Evolutionary conservation across 352 stramenopile species (phyloP), one percentile per base, ranked within the genome.

Genomic region (Globisporangium iwayamae): DNA sequence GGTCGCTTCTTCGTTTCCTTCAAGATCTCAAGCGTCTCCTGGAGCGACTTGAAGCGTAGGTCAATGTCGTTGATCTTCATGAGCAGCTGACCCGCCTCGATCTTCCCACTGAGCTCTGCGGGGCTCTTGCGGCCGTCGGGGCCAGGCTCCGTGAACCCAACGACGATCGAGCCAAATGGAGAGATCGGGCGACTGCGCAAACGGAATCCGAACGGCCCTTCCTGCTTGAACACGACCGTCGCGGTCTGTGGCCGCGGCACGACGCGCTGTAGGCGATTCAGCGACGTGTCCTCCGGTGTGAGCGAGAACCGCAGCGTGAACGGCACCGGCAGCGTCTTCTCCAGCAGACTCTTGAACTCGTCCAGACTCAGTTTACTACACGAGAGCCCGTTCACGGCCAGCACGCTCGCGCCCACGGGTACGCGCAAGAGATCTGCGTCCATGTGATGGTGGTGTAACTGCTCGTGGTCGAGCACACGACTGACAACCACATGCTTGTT

Each of bases 351-450:
- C 55, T 67, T 67, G 43, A 95, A 74, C 56, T 95, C 86, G 18
- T 86, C 79, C 9, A 91, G 71, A 20, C 75, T 93, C 50, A 95
- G 61, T 47, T 91, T 90, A 46, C 72, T 80, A 63, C 81, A 91
- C 30, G 79, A 83, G 2, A 92, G 63, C 11, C 86, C 81, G 66
- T 95, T 95, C 45, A 95, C 80, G 20, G 84, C 83, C 10, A 95
- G 47, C 11, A 93, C 78, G 48, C 69, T 80, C 14, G 80, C 76
- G 2, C 84, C 84, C 8, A 93, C 59, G 0, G 78, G 83, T 10
- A 91, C 72, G 0, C 73, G 71, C 36, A 74, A 62, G 0, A 89
- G 60, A 38, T 90, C 77, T 1, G 61, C 58, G 56, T 0, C 71
- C 61, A 16, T 57, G 50, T 57, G 58, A 28, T 30, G 48, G 57